Evolutionary conservation across 2,329 filamentous ascomycete species (phyloP), one percentile per base, ranked within the genome.

Genomic region (Aureobasidium sp.): DNA sequence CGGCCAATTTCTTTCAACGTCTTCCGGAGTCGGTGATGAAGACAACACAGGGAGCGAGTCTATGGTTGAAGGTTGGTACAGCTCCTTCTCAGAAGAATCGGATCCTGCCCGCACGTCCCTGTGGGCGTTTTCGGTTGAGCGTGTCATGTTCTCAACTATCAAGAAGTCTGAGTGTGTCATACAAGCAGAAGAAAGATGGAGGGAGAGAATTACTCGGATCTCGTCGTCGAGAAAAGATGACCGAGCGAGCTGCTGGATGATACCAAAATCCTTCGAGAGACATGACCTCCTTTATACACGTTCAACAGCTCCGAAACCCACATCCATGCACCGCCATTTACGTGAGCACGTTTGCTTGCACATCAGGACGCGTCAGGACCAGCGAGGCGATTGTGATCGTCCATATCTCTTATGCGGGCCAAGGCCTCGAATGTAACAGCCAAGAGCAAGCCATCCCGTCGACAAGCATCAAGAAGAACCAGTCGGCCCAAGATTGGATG

Each of bases 1-100:
- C 1, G 78, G 79, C 78, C 79, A 80, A 51, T 72, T 72, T 5
- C 73, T 73, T 61, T 77, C 74, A 11, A 17, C 25, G 7, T 59
- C 57, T 9, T 49, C 22, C 11, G 51, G 34, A 9, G 8, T 8
- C 11, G 34, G 9, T n/a, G 42, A 58, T 25, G 41, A 42, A 29
- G 39, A 52, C 25, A 49, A 25, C 11, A 42, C 37, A 41, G 41
- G 41, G 6, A 39, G 22, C 4, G 44, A 42, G 4, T 27, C 36
- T 5, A 22, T 7, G 1, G 31, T 25, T 8, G 45, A 31, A 17
- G 34, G 36, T 6, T 34, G 45, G 27, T 22, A 34, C n/a, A 51
- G 22, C 36, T 29, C n/a, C 36, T 60, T 51, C 17, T 60, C 57
- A 22, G 27, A 31, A 11, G 45, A 60, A 25, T 51, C 25, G 27